These are phyloP conservation scores for Arabidopsis hybrid DNA, from an alignment of 441 rosid species.

Conservation along the genomic window DNA sequence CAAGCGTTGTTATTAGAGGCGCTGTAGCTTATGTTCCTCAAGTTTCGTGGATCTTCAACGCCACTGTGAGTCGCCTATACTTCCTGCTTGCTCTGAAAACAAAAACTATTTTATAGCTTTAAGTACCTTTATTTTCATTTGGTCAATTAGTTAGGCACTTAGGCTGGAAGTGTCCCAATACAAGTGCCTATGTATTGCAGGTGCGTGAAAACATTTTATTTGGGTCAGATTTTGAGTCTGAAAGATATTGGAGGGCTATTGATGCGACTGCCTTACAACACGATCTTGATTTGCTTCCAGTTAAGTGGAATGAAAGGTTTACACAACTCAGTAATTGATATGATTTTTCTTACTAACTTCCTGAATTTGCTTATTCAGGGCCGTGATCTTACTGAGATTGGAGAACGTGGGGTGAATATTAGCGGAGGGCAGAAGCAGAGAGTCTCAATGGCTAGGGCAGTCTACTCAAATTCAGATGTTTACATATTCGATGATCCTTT, in stretches of 20 bases:
- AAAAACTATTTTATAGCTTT: not conserved
- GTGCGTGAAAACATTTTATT: conserved; percentile 91
- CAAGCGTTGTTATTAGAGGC: conserved; percentile 77
- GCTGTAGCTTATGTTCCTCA: conserved; percentile 97
- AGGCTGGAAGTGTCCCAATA: not conserved
- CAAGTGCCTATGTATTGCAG: conserved; percentile 49
- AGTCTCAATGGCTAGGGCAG: conserved; percentile 97
- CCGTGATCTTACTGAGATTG: conserved; percentile 91
- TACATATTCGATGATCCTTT: conserved; percentile 98
- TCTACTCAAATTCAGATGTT: conserved; percentile 89
- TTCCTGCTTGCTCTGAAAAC: conserved; percentile 1
- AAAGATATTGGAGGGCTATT: conserved; percentile 78
- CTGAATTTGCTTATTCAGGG: conserved; percentile 60
- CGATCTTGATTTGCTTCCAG: conserved; percentile 92
- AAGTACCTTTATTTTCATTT: conserved; percentile 1
- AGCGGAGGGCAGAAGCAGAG: conserved; percentile 99
- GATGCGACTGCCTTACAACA: conserved; percentile 82
- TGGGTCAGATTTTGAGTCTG: conserved; percentile 68
- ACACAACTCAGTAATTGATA: conserved; percentile 13
- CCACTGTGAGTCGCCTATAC: conserved; percentile 67
- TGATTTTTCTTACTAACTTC: conserved; percentile 29
- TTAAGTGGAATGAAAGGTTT: conserved; percentile 54
- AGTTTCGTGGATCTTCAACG: conserved; percentile 99
- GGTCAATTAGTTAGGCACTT: conserved; percentile 13
- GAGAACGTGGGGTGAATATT: conserved; percentile 97